A percentile compares a stretch with the other conserved stretches of the same genome.
Conservation (phyloP, 106 monocot species). For the Platanthera zijinensis region DNA sequence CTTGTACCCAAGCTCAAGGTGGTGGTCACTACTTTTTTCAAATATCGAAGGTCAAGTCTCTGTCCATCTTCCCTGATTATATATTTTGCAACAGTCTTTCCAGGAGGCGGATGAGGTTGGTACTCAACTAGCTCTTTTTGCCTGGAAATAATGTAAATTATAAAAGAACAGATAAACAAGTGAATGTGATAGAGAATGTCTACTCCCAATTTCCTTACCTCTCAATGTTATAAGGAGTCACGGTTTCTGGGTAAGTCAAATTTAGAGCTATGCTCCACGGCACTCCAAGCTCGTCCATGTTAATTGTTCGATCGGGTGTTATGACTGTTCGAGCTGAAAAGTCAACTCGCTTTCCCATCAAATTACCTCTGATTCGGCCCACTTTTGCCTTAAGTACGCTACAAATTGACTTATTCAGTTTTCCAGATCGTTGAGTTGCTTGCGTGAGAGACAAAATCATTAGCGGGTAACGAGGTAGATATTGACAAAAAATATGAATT, state of each 20-base stretch:
- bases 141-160: no score
- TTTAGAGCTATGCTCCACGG: constrained; percentile 97
- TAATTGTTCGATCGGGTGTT: constrained; percentile 91
- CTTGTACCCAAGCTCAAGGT: no score
- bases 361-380: constrained; percentile 42
- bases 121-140: constrained; percentile 28
- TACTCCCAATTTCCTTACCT: no score
- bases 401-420: no score
- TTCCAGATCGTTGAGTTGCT: no score
- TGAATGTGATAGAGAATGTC: constrained; percentile 41
- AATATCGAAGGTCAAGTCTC: constrained; percentile 29
- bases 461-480: no score
- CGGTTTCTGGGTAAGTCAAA: constrained; percentile 17
- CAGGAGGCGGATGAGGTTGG: constrained; percentile 93
- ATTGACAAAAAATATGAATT: no score
- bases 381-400: no score
- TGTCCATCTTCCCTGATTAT: constrained; percentile 75
- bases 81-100: constrained; percentile 91
- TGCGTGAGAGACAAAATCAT: no score
- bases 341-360: constrained; percentile 98
- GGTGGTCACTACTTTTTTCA: constrained; percentile 36
- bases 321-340: constrained; percentile 95
- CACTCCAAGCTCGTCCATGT: constrained; percentile 85
- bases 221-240: constrained; percentile 32
- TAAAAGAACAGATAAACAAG: no score